These are phyloP conservation scores for Hypoxylon sp. DNA, from an alignment of 2,329 filamentous ascomycete species.

Conservation along the genomic window DNA sequence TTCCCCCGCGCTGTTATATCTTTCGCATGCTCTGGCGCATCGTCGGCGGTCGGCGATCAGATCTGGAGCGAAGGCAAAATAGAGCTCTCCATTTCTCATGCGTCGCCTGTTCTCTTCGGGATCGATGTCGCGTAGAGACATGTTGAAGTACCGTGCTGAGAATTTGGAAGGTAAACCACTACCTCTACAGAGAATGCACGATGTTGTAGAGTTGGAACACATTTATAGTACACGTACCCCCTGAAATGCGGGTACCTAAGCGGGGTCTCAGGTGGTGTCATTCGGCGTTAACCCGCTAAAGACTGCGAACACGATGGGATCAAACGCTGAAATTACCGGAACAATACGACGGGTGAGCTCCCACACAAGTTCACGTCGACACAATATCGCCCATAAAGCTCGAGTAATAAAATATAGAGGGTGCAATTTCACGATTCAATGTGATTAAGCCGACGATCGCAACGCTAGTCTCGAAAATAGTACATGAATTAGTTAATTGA, in stretches of 20 bases:
- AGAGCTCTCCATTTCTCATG: slow-evolving; percentile 72
- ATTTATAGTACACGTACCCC: background rate
- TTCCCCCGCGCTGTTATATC: slow-evolving; percentile 75
- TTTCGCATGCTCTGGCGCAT: slow-evolving; percentile 72
- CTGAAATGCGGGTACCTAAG: no score
- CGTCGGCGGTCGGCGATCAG: slow-evolving; percentile 74
- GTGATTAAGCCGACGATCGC: no score
- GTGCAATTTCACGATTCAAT: no score
- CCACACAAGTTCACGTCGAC: no score
- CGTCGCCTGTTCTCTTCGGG: slow-evolving; percentile 12
- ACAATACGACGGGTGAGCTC: no score
- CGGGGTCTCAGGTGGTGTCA: no score
- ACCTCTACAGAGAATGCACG: background rate
- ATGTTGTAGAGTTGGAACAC: background rate
- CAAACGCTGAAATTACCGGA: no score
- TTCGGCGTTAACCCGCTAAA: no score
- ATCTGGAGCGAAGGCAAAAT: slow-evolving; percentile 79
- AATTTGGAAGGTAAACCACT: background rate
- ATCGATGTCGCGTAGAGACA: slow-evolving; percentile 3
- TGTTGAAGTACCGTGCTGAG: background rate
- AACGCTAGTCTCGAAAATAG: background rate
- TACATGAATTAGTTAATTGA: background rate
- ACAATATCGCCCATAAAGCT: no score
- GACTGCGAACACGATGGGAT: no score
- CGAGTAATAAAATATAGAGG: no score